phyloP scores from a whole-genome alignment of 1,284 basidiomycete species.

The Testicularia cyperi region DNA sequence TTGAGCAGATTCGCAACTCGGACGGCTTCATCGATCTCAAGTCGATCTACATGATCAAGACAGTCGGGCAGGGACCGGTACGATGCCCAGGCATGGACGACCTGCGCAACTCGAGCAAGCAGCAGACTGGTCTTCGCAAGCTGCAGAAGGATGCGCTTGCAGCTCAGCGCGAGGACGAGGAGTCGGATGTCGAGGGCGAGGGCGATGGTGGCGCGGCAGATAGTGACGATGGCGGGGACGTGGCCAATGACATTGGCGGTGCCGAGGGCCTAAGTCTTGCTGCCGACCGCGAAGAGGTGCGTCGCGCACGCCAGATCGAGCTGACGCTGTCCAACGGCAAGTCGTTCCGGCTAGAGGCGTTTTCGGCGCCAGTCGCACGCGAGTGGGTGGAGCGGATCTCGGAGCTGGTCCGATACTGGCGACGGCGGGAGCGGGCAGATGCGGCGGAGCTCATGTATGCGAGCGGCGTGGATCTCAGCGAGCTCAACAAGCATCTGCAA shows the following conservation, averaged over 20 bases:
- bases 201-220: slow-evolving; percentile 60
- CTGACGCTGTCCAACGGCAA: slow-evolving; percentile 71
- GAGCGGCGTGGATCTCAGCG: slow-evolving; percentile 64
- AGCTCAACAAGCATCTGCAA: slow-evolving; percentile 20
- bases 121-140: neutral
- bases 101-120: slow-evolving; percentile 6
- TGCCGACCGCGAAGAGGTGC: slow-evolving; percentile 65
- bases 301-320: slow-evolving; percentile 74
- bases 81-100: slow-evolving; percentile 41
- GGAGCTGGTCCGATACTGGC: slow-evolving; percentile 74
- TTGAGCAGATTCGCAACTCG: slow-evolving; percentile 70
- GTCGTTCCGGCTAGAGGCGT: slow-evolving; percentile 70
- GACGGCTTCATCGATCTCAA: slow-evolving; percentile 72
- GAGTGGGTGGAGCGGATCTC: slow-evolving; percentile 78
- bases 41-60: slow-evolving; percentile 68
- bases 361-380: slow-evolving; percentile 65
- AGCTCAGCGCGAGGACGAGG: slow-evolving; percentile 62
- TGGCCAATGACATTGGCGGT: slow-evolving; percentile 72
- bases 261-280: slow-evolving; percentile 65
- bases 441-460: slow-evolving; percentile 75
- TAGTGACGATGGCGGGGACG: slow-evolving; percentile 59
- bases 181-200: slow-evolving; percentile 49
- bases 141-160: slow-evolving; percentile 54
- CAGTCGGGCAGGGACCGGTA: slow-evolving; percentile 59
- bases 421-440: slow-evolving; percentile 69